Percentiles rank a stretch among this genome's conserved stretches.
phyloP scores from a whole-genome alignment of 2,329 filamentous ascomycete genomes.

The Aspergillus ochraceus region DNA sequence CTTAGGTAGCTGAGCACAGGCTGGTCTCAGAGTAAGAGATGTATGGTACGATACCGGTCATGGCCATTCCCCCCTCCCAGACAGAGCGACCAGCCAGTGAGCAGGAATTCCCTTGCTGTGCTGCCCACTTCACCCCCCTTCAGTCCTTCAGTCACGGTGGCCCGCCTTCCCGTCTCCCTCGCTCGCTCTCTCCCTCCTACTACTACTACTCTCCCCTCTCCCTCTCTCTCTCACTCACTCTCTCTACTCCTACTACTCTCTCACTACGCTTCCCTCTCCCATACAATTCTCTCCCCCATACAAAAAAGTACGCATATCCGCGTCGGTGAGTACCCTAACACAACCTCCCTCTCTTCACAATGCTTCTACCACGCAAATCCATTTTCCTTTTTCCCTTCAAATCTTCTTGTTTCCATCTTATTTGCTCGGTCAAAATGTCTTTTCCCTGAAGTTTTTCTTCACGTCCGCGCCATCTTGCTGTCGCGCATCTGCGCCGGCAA shows the following conservation, averaged over 20 bases:
- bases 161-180: conserved; percentile 23
- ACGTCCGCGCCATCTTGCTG: conserved; percentile 22
- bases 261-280: conserved; percentile 34
- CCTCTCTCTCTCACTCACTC: conserved; percentile 29
- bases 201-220: conserved; percentile 35
- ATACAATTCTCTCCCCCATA: conserved; percentile 37
- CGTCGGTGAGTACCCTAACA: conserved; percentile 38
- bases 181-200: conserved; percentile 25
- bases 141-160: conserved; percentile 20
- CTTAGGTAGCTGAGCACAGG: no score
- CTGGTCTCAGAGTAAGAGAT: no score
- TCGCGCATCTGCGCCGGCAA: conserved; percentile 23
- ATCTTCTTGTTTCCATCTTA: conserved; percentile 14
- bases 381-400: conserved; percentile 21
- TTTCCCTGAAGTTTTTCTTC: conserved; percentile 24
- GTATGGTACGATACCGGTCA: conserved; percentile 19
- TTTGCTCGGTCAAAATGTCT: conserved; percentile 14
- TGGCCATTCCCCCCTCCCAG: conserved; percentile 6
- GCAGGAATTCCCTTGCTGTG: conserved; percentile 26
- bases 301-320: conserved; percentile 42
- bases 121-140: conserved; percentile 24
- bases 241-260: conserved; percentile 24
- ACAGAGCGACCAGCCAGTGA: conserved; percentile 25
- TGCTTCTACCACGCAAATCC: conserved; percentile 29
- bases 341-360: conserved; percentile 25